Evolutionary conservation across 805 yeast genomes (phyloP).

Genomic region (Yarrowia yakushimensis): DNA sequence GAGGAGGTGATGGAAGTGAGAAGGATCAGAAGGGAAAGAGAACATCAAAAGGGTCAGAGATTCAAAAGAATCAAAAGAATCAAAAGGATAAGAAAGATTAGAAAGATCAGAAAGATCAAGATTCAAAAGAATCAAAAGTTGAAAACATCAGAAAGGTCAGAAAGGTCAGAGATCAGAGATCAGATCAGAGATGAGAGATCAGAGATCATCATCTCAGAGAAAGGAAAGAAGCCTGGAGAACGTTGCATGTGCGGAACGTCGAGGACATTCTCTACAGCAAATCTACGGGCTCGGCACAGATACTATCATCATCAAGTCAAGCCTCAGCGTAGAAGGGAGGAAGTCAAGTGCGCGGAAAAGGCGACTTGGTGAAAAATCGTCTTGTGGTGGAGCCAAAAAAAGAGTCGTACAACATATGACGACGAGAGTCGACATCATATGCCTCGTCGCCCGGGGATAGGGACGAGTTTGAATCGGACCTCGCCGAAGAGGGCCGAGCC

Average conservation of each 20-base stretch:
- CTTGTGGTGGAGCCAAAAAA: neutral
- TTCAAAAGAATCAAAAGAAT: too few relatives aligned
- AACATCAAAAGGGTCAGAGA: too few relatives aligned
- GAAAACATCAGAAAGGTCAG: neutral
- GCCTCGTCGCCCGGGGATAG: slow-evolving; percentile 4
- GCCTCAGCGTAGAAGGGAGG: neutral
- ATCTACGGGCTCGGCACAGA: slow-evolving; percentile 13
- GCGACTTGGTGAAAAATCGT: neutral
- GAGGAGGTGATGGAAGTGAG: too few relatives aligned
- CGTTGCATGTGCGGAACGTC: neutral
- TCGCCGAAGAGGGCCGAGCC: slow-evolving; percentile 1
- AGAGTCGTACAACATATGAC: neutral
- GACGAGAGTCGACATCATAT: slow-evolving; percentile 3
- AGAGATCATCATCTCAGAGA: too few relatives aligned
- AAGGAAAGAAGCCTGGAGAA: neutral
- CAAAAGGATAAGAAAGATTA: too few relatives aligned
- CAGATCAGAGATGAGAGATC: too few relatives aligned
- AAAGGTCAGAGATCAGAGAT: neutral
- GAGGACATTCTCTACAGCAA: neutral
- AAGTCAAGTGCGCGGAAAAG: neutral
- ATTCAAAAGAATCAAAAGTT: neutral
- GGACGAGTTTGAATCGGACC: neutral
- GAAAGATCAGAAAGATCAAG: neutral
- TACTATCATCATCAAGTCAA: neutral
- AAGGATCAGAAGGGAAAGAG: too few relatives aligned